These are phyloP conservation scores for Thymus quinquecostatus DNA, from an alignment of 257 asterid genomes.

Conservation along the genomic window DNA sequence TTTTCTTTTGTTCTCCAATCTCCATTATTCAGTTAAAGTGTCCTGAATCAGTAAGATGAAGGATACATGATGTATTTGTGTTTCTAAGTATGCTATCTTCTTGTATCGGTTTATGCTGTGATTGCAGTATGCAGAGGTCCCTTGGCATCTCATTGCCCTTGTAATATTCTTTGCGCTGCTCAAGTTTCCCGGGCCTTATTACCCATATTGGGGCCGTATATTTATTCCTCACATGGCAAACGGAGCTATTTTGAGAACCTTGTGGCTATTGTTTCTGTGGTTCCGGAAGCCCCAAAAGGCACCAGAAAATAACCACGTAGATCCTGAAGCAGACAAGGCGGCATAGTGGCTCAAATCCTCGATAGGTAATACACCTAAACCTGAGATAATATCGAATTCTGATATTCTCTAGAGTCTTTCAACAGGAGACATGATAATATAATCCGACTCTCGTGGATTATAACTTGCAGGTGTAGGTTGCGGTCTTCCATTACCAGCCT, in stretches of 20 bases:
- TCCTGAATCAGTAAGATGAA: neutral
- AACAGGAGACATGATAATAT: neutral
- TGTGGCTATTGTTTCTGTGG: constrained; percentile 81
- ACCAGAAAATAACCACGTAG: constrained; percentile 34
- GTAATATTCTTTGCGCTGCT: constrained; percentile 61
- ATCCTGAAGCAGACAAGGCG: constrained; percentile 31
- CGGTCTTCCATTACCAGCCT: neutral
- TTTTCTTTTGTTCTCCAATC: neutral
- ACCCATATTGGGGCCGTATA: constrained; percentile 94
- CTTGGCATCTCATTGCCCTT: constrained; percentile 82
- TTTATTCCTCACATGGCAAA: constrained; percentile 87
- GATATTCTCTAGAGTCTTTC: neutral
- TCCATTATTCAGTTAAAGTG: neutral
- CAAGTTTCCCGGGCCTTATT: constrained; percentile 89
- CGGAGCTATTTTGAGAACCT: constrained; percentile 74
- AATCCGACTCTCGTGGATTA: neutral
- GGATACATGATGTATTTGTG: neutral
- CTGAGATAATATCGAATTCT: neutral
- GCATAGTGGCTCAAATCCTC: constrained; percentile 20
- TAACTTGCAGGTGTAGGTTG: neutral
- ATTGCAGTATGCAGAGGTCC: constrained; percentile 73
- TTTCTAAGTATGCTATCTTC: neutral
- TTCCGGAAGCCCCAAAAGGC: constrained; percentile 52
- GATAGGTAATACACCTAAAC: constrained; percentile 37
- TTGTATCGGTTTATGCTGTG: constrained; percentile 10